Percentiles rank a stretch among this genome's conserved stretches.
These are phyloP conservation scores for Brassica cretica DNA, from an alignment of 345 rosid species.

Conservation along the genomic window DNA sequence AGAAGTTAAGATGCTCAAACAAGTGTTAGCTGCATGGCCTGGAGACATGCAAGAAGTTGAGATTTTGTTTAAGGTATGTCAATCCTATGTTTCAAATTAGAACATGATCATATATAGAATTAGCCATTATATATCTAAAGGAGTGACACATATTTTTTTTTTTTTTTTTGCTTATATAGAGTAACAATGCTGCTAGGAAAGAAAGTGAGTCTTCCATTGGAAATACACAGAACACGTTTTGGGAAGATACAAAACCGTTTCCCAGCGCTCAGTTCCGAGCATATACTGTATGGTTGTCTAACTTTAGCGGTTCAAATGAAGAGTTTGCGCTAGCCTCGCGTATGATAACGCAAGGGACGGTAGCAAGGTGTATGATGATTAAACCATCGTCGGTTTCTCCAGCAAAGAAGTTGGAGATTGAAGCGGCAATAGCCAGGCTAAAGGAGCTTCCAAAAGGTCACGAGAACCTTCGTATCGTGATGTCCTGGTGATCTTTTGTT, in stretches of 20 bases:
- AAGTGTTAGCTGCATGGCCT: not conserved
- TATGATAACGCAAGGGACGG: constrained; percentile 4
- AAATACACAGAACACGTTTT: not conserved
- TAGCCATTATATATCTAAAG: not conserved
- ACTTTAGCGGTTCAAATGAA: constrained; percentile 7
- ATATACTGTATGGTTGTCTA: not conserved
- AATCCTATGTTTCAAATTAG: not conserved
- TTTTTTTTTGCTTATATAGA: not conserved
- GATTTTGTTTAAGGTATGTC: constrained; percentile 8
- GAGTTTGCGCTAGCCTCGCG: constrained; percentile 12
- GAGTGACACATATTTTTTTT: not conserved
- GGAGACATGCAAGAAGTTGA: constrained; percentile 4
- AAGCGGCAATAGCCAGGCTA: not conserved
- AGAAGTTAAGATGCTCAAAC: constrained; percentile 12
- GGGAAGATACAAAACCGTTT: constrained; percentile 9
- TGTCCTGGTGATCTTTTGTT: not conserved
- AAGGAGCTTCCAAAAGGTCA: not conserved
- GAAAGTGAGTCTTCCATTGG: not conserved
- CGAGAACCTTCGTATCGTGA: not conserved
- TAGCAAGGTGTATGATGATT: not conserved
- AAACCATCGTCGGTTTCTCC: not conserved
- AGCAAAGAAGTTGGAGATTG: not conserved
- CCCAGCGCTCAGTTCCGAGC: not conserved
- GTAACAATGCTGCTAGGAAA: not conserved
- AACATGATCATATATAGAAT: not conserved